These are phyloP conservation scores for Kazachstania kunashirensis DNA, from an alignment of 805 yeast species.

Conservation along the genomic window DNA sequence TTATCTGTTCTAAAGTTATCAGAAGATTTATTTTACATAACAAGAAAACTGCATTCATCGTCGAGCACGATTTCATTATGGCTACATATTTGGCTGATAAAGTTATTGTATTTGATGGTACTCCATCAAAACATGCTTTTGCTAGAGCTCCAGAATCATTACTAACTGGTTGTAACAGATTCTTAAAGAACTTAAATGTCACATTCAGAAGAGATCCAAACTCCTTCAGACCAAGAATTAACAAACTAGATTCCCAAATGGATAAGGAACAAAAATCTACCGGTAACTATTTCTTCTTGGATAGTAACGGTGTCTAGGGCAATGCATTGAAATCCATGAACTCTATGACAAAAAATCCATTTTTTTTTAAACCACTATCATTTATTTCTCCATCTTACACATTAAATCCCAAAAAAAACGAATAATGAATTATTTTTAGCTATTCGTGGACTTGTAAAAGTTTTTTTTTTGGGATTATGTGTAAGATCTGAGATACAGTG, in stretches of 20 bases:
- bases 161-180: slow-evolving; percentile 93
- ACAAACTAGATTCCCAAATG: slow-evolving; percentile 96
- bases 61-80: slow-evolving; percentile 99
- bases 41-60: slow-evolving; percentile 97
- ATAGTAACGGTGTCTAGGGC: slow-evolving; percentile 40
- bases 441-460: too few species aligned
- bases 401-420: too few species aligned
- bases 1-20: slow-evolving; percentile 95
- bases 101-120: slow-evolving; percentile 96
- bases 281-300: slow-evolving; percentile 96
- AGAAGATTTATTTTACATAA: slow-evolving; percentile 93
- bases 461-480: too few species aligned
- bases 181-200: slow-evolving; percentile 92
- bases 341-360: too few species aligned
- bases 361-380: too few species aligned
- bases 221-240: slow-evolving; percentile 97
- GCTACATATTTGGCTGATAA: slow-evolving; percentile 98
- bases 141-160: slow-evolving; percentile 89
- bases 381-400: too few species aligned
- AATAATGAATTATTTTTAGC: too few species aligned
- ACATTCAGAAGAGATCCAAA: slow-evolving; percentile 99
- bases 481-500: too few species aligned
- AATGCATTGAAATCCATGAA: slow-evolving; percentile 3
- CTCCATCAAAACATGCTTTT: slow-evolving; percentile 73
- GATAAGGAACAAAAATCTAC: slow-evolving; percentile 90